phyloP scores from a whole-genome alignment of 192 early-diverging fungal genomes.

The Pecoramyces ruminantium region DNA sequence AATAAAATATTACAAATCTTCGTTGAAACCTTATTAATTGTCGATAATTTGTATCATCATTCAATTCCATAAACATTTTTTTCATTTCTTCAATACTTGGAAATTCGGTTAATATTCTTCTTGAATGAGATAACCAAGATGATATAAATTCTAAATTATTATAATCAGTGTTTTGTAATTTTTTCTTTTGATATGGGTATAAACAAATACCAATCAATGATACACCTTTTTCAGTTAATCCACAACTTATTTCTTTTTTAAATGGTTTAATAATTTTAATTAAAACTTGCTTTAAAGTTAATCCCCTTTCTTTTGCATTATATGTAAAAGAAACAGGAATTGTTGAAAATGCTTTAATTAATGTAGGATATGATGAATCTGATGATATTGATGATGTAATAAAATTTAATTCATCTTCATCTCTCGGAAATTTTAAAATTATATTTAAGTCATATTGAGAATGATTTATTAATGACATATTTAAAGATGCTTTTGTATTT shows the following conservation, averaged over 20 bases:
- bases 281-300: not conserved
- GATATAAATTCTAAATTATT: not conserved
- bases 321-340: not conserved
- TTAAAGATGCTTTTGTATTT: not conserved
- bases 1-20: not conserved
- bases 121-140: not conserved
- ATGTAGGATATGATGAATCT: not conserved
- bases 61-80: not conserved
- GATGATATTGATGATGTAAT: not conserved
- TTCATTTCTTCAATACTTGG: not conserved
- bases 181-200: not conserved
- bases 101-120: not conserved
- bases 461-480: not conserved
- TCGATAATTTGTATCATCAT: not conserved
- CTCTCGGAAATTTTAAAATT: not conserved
- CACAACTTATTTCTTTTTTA: not conserved
- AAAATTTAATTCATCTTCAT: not conserved
- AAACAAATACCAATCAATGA: not conserved
- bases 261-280: not conserved
- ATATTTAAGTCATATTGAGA: not conserved
- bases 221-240: not conserved
- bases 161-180: not conserved
- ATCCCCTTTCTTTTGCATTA: not conserved
- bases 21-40: not conserved
- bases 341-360: not conserved